Evolutionary conservation across 768 basidiomycete genomes (phyloP).

Genomic region (Botryobasidium botryosum): DNA sequence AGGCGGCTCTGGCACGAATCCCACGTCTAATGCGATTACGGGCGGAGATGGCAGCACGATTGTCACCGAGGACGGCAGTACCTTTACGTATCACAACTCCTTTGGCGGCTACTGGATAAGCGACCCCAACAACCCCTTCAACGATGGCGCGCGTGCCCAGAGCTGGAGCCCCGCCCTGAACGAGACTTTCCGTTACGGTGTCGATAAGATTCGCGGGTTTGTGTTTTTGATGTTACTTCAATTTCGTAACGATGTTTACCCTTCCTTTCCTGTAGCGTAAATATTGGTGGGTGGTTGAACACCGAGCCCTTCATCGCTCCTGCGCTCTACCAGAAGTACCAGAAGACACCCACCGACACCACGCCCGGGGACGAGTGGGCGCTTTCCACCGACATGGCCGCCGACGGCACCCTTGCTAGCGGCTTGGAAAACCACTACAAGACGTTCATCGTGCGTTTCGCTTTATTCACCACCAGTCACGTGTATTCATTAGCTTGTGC

Average conservation of each 20-base stretch:
- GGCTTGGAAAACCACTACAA: constrained; percentile 80
- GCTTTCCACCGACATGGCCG: constrained; percentile 48
- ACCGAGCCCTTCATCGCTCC: constrained; percentile 32
- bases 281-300: constrained; percentile 85
- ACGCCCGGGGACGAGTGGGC: constrained; percentile 59
- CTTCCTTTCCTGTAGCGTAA: constrained; percentile 44
- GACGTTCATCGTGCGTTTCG: constrained; percentile 69
- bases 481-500: too few relatives aligned
- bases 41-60: constrained; percentile 74
- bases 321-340: constrained; percentile 1
- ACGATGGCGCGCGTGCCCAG: constrained; percentile 65
- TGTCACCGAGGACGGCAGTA: constrained; percentile 66
- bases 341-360: constrained; percentile 16
- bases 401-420: constrained; percentile 42
- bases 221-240: too few relatives aligned
- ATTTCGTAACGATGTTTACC: too few relatives aligned
- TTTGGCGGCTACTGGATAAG: constrained; percentile 86
- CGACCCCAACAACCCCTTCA: constrained; percentile 69
- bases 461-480: too few relatives aligned
- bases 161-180: constrained; percentile 21
- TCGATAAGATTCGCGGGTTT: not conserved
- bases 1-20: too few relatives aligned
- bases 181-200: constrained; percentile 12
- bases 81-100: constrained; percentile 62
- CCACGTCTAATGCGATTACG: constrained; percentile 32